Evolutionary conservation across 139 green algal genomes (phyloP).

Genomic region (Haematococcus lacustris): DNA sequence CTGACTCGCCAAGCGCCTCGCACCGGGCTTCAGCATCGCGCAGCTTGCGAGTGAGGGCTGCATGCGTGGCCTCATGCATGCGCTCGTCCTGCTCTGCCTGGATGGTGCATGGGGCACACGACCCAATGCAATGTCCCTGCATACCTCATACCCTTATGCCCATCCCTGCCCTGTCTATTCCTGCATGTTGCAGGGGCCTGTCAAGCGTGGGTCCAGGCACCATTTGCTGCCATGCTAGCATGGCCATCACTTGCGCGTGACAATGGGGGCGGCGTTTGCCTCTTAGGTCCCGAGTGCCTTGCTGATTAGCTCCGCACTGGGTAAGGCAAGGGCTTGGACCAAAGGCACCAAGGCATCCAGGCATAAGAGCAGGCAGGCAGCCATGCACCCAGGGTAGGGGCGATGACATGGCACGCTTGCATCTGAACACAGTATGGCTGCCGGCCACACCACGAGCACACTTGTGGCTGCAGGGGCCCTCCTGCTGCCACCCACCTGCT

Average conservation of each 20-base stretch:
- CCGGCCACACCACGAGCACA: not conserved
- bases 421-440: not conserved
- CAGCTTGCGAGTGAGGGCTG: not conserved
- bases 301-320: too few relatives aligned
- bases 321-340: too few relatives aligned
- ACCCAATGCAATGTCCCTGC: not conserved
- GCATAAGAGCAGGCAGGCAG: not conserved
- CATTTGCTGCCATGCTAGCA: too few relatives aligned
- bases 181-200: too few relatives aligned
- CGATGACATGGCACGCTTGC: too few relatives aligned
- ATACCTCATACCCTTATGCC: not conserved
- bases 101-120: not conserved
- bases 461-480: not conserved
- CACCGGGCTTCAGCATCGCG: not conserved
- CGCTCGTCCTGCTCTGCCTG: not conserved
- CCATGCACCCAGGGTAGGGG: too few relatives aligned
- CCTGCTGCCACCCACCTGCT: constrained; percentile 31
- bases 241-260: too few relatives aligned
- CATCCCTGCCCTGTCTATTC: not conserved
- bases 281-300: too few relatives aligned
- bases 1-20: constrained; percentile 45
- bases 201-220: too few relatives aligned
- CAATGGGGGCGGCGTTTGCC: too few relatives aligned
- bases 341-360: not conserved
- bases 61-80: not conserved